A percentile compares a stretch with the other conserved stretches of the same genome.
phyloP scores from a whole-genome alignment of 495 filamentous ascomycete genomes.

The Penicillium cosmopolitanum region DNA sequence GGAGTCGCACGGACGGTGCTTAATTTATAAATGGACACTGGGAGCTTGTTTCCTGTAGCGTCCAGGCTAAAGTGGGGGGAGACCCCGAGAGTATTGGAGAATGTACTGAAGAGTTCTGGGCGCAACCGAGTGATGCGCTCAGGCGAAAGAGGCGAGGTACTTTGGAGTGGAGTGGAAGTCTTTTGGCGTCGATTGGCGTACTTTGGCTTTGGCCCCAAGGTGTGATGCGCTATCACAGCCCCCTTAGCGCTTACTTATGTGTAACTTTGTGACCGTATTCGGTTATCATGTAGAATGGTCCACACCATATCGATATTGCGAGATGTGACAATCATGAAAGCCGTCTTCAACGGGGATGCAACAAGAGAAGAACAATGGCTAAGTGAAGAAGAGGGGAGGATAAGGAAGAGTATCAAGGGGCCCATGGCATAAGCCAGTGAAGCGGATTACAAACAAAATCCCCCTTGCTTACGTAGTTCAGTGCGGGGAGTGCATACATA shows the following conservation, averaged over 20 bases:
- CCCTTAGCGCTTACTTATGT: neutral
- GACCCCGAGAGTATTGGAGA: neutral
- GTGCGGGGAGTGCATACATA: neutral
- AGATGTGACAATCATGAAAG: neutral
- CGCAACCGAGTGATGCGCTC: neutral
- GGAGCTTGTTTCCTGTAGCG: neutral
- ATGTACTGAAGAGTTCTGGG: neutral
- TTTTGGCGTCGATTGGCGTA: neutral
- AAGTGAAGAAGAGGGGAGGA: neutral
- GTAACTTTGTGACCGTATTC: no score
- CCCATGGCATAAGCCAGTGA: neutral
- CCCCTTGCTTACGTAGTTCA: neutral
- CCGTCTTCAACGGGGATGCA: neutral
- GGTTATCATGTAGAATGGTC: conserved; percentile 1
- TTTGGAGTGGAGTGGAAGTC: no score
- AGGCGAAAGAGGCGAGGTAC: neutral
- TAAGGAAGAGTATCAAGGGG: neutral
- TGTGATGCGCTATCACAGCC: conserved; percentile 1
- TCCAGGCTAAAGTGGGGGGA: neutral
- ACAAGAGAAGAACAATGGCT: neutral
- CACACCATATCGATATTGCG: neutral
- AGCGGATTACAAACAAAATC: neutral
- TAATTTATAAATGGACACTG: conserved; percentile 1
- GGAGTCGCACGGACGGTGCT: neutral
- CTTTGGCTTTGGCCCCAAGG: conserved; percentile 1